phyloP scores from a whole-genome alignment of 441 rosid species.

The Croton setiger region DNA sequence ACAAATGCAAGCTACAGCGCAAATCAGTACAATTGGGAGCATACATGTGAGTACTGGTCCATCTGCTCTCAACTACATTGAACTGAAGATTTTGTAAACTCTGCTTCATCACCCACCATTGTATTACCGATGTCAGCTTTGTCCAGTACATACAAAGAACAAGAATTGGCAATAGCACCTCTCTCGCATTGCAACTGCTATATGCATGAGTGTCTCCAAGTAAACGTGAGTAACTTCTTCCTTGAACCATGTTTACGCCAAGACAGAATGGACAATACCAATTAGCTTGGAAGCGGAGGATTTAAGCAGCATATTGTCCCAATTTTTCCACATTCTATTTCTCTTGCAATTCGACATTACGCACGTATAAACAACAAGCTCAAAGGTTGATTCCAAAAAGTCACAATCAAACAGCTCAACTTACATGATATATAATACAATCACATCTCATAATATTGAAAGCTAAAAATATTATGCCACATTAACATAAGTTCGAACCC shows the following conservation, averaged over 20 bases:
- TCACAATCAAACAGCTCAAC: not conserved
- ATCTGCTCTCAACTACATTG: constrained; percentile 19
- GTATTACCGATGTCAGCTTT: constrained; percentile 19
- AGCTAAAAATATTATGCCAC: not conserved
- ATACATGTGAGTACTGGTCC: constrained; percentile 15
- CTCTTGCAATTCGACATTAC: too few relatives aligned
- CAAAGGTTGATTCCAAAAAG: not conserved
- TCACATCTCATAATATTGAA: not conserved
- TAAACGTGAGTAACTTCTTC: constrained; percentile 37
- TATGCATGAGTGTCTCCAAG: constrained; percentile 33
- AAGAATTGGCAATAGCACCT: constrained; percentile 2
- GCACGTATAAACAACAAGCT: too few relatives aligned
- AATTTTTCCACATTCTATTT: not conserved
- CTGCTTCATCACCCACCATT: constrained; percentile 31
- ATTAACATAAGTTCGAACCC: constrained; percentile 12
- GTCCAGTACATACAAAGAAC: too few relatives aligned
- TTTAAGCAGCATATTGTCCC: constrained; percentile 38
- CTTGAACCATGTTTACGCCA: constrained; percentile 19
- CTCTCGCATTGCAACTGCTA: constrained; percentile 46
- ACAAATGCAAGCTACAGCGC: constrained; percentile 26
- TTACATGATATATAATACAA: not conserved
- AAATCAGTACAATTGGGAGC: constrained; percentile 26
- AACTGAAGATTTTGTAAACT: constrained; percentile 13
- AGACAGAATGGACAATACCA: constrained; percentile 65
- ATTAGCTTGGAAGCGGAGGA: constrained; percentile 57